Base-by-base conservation (phyloP, 306 rosid genomes). In the Rubus idaeus region DNA sequence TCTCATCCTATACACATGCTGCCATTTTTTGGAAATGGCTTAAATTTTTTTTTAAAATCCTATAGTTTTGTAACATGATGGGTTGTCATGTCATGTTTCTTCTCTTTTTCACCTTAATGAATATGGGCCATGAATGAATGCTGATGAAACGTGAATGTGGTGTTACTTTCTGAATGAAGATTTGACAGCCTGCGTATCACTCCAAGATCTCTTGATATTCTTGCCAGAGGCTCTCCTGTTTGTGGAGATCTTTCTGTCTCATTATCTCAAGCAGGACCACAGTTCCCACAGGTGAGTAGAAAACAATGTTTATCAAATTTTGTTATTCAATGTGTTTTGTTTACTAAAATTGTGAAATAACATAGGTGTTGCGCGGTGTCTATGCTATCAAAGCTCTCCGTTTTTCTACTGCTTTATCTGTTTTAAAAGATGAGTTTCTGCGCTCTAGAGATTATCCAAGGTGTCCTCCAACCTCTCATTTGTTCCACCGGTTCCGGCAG, bases 221-320 rank as follows among this genome's bases (percentile, higher is more conserved):
- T 96, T 70, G 89, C 99, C 78, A 87, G 96, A 78, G 99, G 99
- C 68, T 86, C 99, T 78, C 98, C 98, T 70, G 97, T 96, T 78
- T 96, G 99, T 87, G 99, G 99, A 83, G 99, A 96, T 84, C 91
- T 96, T 83, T 94, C 99, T 63, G 99, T 96, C 81, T 88, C 99
- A 82, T 87, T 96, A 76, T 96, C 99, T 73, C 99, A 96, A 84
- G 91, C 98, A 51, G 96, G 99, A 74, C 99, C 99, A 64, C 99
- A 96, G 80, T 96, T 96, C 88, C 89, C 98, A 63, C 99, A 96
- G 91, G 99, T 88, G 56, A 84, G 88, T 72, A 73, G 74, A 80
- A 51, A 73, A 76, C 55, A 49, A 68, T 79, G 12, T 68, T 55
- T 76, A 26, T 70, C 47, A 61, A 79, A 20, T 44, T 77, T 72